These are phyloP conservation scores for Penicillium sp. DNA, from an alignment of 2,329 filamentous ascomycete species.

Conservation along the genomic window DNA sequence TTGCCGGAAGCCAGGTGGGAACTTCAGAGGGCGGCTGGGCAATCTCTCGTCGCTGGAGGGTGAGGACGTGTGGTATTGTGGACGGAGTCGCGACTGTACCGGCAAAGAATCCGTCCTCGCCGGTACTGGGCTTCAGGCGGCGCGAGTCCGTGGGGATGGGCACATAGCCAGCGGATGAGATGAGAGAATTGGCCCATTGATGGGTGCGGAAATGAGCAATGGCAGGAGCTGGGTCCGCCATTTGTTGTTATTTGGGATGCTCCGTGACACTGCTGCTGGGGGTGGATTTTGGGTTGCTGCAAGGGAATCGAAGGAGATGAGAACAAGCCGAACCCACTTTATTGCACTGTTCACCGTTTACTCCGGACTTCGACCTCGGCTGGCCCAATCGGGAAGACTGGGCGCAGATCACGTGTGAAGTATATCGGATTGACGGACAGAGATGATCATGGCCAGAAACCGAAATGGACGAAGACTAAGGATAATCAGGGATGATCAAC, in stretches of 20 bases:
- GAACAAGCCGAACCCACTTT: no score
- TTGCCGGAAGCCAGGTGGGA: conserved; percentile 28
- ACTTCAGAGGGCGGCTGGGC: conserved; percentile 16
- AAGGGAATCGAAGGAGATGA: no score
- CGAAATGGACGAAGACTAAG: neutral
- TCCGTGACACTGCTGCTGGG: neutral
- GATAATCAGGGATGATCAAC: neutral
- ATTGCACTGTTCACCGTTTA: neutral
- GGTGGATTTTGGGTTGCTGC: no score
- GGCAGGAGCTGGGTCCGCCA: conserved; percentile 16
- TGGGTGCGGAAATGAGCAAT: conserved; percentile 28
- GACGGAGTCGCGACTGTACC: conserved; percentile 37
- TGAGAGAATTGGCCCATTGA: conserved; percentile 32
- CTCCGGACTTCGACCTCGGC: conserved; percentile 10
- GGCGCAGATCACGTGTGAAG: neutral
- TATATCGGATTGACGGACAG: neutral
- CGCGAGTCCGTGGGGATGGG: conserved; percentile 42
- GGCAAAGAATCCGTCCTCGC: conserved; percentile 46
- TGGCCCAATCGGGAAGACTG: conserved; percentile 8
- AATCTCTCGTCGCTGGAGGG: conserved; percentile 36
- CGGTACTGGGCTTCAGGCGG: conserved; percentile 37
- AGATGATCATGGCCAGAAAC: neutral
- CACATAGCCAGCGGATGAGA: conserved; percentile 37
- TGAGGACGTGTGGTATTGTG: conserved; percentile 44
- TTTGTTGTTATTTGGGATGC: conserved; percentile 2